phyloP scores from a whole-genome alignment of 345 rosid genomes.

The Diplotaxis tenuifolia region DNA sequence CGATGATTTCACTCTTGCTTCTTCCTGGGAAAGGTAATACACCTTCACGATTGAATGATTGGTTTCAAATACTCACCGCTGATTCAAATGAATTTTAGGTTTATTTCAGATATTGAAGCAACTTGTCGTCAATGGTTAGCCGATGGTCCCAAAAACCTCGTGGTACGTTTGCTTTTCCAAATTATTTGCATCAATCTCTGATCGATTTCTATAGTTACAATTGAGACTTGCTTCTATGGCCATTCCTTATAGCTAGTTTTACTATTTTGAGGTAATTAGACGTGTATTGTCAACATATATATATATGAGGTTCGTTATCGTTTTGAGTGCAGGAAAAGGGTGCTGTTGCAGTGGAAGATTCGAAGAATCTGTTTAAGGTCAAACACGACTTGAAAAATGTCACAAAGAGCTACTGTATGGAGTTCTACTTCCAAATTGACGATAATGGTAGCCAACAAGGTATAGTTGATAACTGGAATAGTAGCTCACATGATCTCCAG shows the following conservation, averaged over 20 bases:
- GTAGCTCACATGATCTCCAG: no score
- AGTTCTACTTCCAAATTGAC: conserved; percentile 63
- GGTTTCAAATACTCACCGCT: not conserved
- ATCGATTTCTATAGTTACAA: no score
- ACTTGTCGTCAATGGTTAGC: conserved; percentile 91
- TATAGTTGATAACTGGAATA: no score
- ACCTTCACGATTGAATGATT: conserved; percentile 19
- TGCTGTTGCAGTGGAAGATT: conserved; percentile 57
- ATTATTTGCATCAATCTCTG: not conserved
- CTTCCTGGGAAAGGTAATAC: conserved; percentile 93
- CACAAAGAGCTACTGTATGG: conserved; percentile 78
- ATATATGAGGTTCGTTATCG: conserved; percentile 15
- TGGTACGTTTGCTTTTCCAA: conserved; percentile 50
- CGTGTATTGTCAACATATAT: conserved; percentile 4
- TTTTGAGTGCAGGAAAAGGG: conserved; percentile 68
- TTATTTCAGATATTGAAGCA: conserved; percentile 93
- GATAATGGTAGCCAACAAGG: conserved; percentile 45
- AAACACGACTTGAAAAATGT: conserved; percentile 70
- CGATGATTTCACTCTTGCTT: conserved; percentile 93
- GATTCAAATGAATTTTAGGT: conserved; percentile 44
- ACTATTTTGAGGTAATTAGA: not conserved
- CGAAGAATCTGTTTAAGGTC: conserved; percentile 56
- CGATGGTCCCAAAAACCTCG: conserved; percentile 78
- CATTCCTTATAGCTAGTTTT: not conserved
- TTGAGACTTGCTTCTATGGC: no score